These are phyloP conservation scores for Calonectria ilicicola DNA, from an alignment of 2,329 filamentous ascomycete genomes.

Conservation along the genomic window DNA sequence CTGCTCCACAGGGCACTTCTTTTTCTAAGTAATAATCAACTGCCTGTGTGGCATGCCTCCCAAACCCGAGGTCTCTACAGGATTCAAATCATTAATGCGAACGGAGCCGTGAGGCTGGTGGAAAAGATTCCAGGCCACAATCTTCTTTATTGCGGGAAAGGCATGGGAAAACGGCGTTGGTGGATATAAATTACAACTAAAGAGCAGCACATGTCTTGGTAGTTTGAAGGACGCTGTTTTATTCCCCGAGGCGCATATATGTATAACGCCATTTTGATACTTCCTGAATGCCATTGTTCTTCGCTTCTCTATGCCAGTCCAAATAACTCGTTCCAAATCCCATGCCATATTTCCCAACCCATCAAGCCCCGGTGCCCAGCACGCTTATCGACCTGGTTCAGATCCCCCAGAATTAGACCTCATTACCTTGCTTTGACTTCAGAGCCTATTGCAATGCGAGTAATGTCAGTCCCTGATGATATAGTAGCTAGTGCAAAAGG, in stretches of 20 bases:
- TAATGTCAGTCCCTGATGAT: neutral
- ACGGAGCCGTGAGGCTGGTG: neutral
- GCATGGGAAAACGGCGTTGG: neutral
- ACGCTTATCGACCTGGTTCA: neutral
- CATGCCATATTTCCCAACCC: neutral
- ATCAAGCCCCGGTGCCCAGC: neutral
- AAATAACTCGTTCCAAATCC: neutral
- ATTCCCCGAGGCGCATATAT: neutral
- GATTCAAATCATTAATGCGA: neutral
- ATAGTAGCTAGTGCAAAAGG: neutral
- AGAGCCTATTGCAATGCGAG: neutral
- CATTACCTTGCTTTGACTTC: neutral
- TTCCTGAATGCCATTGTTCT: neutral
- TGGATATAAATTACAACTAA: neutral
- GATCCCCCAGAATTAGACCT: neutral
- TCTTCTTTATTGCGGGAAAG: neutral
- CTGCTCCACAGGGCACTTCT: constrained; percentile 26
- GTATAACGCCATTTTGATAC: constrained; percentile 11
- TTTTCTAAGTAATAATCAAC: constrained; percentile 4
- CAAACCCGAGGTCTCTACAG: too few relatives aligned
- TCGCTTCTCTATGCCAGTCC: neutral
- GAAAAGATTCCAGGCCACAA: too few relatives aligned
- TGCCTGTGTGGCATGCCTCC: neutral
- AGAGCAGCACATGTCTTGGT: neutral
- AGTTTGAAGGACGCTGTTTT: constrained; percentile 4